Percentiles rank a stretch among this genome's conserved stretches.
These are phyloP conservation scores for Fraxinus greggii DNA, from an alignment of 305 asterid species.

Conservation along the genomic window DNA sequence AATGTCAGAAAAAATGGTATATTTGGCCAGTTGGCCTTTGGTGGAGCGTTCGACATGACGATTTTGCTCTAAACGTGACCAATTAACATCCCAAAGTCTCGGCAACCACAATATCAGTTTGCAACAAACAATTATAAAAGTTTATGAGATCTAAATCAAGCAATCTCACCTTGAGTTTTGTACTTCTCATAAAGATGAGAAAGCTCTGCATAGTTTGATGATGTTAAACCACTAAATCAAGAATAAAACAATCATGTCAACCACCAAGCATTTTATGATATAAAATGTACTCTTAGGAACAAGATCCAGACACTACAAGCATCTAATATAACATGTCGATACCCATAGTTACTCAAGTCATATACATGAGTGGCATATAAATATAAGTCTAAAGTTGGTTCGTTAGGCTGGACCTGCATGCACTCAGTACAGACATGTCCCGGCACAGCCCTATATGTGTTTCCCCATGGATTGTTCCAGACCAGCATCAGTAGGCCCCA, in stretches of 20 bases:
- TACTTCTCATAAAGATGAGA: conserved; percentile 69
- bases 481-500: not conserved
- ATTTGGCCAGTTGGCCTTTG: not conserved
- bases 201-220: conserved; percentile 84
- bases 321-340: not conserved
- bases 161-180: conserved; percentile 73
- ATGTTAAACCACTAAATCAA: conserved; percentile 74
- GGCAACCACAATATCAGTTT: not conserved
- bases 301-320: not conserved
- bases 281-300: not conserved
- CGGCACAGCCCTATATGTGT: not conserved
- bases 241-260: conserved; percentile 21
- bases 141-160: not conserved
- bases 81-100: not conserved
- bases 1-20: not conserved
- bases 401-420: not conserved
- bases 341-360: not conserved
- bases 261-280: not conserved
- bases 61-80: not conserved
- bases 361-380: not conserved
- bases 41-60: not conserved
- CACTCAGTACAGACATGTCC: not conserved
- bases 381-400: not conserved
- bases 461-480: not conserved
- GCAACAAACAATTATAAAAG: not conserved